Percentiles rank a stretch among this genome's conserved stretches.
Conservation (phyloP, 176 grass and related monocot species). For the Paspalum notatum region DNA sequence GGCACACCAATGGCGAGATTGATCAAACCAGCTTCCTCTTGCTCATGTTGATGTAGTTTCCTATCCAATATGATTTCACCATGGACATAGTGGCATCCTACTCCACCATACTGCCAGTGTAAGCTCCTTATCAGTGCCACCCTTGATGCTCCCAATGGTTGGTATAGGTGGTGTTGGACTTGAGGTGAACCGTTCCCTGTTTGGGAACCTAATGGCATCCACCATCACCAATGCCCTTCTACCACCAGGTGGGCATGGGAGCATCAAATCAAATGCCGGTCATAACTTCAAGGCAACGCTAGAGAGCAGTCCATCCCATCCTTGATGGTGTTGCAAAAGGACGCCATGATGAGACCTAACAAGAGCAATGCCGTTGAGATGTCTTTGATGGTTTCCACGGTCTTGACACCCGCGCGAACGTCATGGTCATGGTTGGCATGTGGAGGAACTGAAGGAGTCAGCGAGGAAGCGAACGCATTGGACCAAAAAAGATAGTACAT, state of each 20-base stretch:
- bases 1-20: accelerated
- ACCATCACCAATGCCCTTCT: background rate
- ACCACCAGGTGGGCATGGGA: conserved; percentile 16
- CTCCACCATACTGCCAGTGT: background rate
- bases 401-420: too few relatives aligned
- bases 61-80: background rate
- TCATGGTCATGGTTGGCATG: conserved; percentile 9
- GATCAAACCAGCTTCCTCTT: background rate
- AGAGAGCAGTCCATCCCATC: conserved; percentile 5
- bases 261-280: background rate
- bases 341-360: too few relatives aligned
- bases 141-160: background rate
- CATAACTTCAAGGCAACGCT: background rate
- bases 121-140: background rate
- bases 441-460: conserved; percentile 3
- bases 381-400: background rate
- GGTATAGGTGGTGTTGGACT: background rate
- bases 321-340: conserved; percentile 34
- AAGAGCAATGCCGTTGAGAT: background rate
- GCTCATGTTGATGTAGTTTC: background rate
- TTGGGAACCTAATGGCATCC: too few relatives aligned
- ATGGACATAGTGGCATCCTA: background rate
- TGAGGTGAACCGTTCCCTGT: too few relatives aligned
- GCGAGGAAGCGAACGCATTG: background rate
- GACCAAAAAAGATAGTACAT: background rate